phyloP scores from a whole-genome alignment of 306 rosid genomes.

The Trifolium subterraneum region DNA sequence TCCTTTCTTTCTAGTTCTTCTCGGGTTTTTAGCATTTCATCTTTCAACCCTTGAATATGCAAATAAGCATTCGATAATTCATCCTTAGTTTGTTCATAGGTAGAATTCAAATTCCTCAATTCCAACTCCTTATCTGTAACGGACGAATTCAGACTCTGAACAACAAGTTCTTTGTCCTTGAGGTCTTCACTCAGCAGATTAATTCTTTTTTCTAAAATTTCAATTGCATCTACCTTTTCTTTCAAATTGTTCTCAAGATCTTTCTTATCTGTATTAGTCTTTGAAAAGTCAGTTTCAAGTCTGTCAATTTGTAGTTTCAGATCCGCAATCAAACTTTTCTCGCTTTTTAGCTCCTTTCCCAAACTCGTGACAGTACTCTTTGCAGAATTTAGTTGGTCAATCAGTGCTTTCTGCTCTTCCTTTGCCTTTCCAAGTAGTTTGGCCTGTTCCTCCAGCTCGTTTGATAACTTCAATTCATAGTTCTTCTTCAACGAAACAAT shows the following conservation, averaged over 20 bases:
- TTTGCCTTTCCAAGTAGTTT: constrained; percentile 69
- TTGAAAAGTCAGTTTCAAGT: constrained; percentile 46
- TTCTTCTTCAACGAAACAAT: constrained; percentile 60
- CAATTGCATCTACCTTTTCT: constrained; percentile 41
- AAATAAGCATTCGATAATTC: constrained; percentile 54
- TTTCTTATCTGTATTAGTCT: constrained; percentile 46
- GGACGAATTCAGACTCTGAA: constrained; percentile 63
- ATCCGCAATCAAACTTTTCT: constrained; percentile 59
- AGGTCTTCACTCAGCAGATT: constrained; percentile 59
- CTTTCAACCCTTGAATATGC: constrained; percentile 66
- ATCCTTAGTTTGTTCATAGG: constrained; percentile 56
- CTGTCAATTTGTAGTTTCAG: constrained; percentile 62
- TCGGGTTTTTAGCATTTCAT: constrained; percentile 55
- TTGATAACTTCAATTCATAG: constrained; percentile 67
- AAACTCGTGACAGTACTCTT: constrained; percentile 56
- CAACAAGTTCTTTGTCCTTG: constrained; percentile 56
- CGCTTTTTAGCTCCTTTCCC: constrained; percentile 66
- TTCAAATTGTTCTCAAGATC: constrained; percentile 51
- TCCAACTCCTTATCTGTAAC: constrained; percentile 74
- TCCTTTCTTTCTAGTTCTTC: constrained; percentile 63
- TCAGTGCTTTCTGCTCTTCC: constrained; percentile 67
- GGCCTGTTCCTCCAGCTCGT: constrained; percentile 66
- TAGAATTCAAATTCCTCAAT: constrained; percentile 60
- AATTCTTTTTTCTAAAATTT: constrained; percentile 51
- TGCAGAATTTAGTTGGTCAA: constrained; percentile 61